Evolutionary conservation across 176 grass and related monocot genomes (phyloP), one percentile per base, ranked within the genome.

Genomic region (Tillandsia fasciculata): DNA sequence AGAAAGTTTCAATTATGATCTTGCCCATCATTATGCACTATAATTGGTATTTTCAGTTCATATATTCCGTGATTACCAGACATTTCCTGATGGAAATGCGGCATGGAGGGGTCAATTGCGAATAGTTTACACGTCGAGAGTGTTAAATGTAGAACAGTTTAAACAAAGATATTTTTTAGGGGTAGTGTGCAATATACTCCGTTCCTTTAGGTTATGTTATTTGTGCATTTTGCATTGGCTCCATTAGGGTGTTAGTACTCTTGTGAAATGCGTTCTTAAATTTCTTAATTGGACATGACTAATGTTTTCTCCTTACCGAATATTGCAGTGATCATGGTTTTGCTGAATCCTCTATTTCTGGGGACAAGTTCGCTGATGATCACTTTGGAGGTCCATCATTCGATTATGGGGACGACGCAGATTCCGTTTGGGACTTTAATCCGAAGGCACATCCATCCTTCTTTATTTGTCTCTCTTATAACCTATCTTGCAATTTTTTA

Each of bases 361-460:
- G 72, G 64, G 85, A 91, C 57, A 91, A 91, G 72, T 63, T 71
- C 69, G 50, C 70, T 49, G 79, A 47, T 53, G 79, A 83, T 53
- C 78, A 74, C 81, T 90, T 79, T 67, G 86, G 84, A 80, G 84
- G 80, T 22, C 89, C 90, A 77, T 82, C 90, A 7, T 99, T 99
- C 74, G 95, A 99, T 86, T 82, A 75, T 74, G 77, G 78, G 64
- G 87, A 82, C 75, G 95, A 93, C 76, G 83, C 86, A 51, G 90
- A 99, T 42, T 88, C 95, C 8, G 71, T 90, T 11, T 99, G 95
- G 95, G 88, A 87, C 78, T 93, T 90, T 56, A 76, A 76, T 73
- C 74, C 78, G 70, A 90, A 97, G 84, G 70, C 53, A 56, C 33
- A 66, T 51, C 17, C 33, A 11, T 18, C 20, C 15, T 74, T 3